These are phyloP conservation scores for Phytophthora pseudosyringae DNA, from an alignment of 352 stramenopile species.

Conservation along the genomic window DNA sequence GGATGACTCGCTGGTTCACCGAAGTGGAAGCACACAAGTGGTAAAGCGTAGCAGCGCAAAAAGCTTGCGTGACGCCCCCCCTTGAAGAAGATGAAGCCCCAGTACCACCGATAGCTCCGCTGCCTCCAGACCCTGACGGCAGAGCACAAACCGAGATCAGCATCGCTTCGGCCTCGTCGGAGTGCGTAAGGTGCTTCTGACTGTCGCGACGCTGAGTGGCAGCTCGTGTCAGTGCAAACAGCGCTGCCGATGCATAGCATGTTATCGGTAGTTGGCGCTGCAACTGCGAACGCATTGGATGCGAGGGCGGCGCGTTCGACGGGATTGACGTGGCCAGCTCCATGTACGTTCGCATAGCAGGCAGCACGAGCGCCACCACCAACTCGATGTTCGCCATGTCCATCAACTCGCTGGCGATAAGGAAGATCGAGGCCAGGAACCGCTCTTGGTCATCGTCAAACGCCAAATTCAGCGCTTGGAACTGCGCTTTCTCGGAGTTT, in stretches of 20 bases:
- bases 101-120: not conserved
- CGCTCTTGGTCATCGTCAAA: conserved; percentile 70
- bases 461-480: conserved; percentile 49
- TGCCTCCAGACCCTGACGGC: conserved; percentile 11
- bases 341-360: conserved; percentile 45
- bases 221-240: conserved; percentile 64
- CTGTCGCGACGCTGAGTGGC: conserved; percentile 62
- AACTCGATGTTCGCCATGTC: conserved; percentile 63
- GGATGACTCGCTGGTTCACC: conserved; percentile 54
- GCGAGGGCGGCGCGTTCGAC: not conserved
- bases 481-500: conserved; percentile 29
- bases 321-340: conserved; percentile 14
- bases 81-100: not conserved
- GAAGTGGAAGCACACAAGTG: conserved; percentile 70
- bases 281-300: conserved; percentile 25
- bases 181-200: conserved; percentile 52
- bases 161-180: conserved; percentile 43
- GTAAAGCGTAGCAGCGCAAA: conserved; percentile 78
- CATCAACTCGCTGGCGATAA: conserved; percentile 72
- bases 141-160: conserved; percentile 63
- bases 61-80: conserved; percentile 58
- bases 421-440: conserved; percentile 71
- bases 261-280: conserved; percentile 50
- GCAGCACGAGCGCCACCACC: conserved; percentile 56
- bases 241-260: conserved; percentile 51